These are phyloP conservation scores for Coniferiporia sulphurascens DNA, from an alignment of 1,284 basidiomycete species.

Conservation along the genomic window DNA sequence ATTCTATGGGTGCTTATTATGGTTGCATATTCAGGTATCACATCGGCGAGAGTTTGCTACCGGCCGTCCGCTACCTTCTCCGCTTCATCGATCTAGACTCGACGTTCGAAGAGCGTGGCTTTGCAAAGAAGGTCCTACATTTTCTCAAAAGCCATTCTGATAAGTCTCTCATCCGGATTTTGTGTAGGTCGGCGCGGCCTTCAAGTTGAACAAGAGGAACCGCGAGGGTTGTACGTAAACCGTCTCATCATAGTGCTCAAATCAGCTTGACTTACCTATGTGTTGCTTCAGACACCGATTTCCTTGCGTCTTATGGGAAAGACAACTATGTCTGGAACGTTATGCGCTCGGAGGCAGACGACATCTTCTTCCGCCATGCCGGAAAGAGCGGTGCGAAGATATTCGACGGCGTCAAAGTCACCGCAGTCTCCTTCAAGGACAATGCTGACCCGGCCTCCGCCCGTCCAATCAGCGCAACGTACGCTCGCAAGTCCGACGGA, in stretches of 20 bases:
- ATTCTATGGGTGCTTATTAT: no score
- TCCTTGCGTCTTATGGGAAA: slow-evolving; percentile 49
- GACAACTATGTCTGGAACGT: slow-evolving; percentile 64
- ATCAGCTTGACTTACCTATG: slow-evolving; percentile 43
- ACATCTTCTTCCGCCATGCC: slow-evolving; percentile 55
- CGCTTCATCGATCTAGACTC: slow-evolving; percentile 56
- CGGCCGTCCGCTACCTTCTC: slow-evolving; percentile 54
- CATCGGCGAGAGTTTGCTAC: slow-evolving; percentile 59
- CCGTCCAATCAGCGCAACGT: slow-evolving; percentile 1
- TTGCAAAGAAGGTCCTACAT: slow-evolving; percentile 57
- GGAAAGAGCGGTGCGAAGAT: slow-evolving; percentile 47
- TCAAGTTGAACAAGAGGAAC: slow-evolving; percentile 58
- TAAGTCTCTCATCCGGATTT: neutral
- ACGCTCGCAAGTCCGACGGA: neutral
- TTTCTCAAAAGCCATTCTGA: slow-evolving; percentile 22
- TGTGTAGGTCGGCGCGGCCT: slow-evolving; percentile 37
- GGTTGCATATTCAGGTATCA: slow-evolving; percentile 59
- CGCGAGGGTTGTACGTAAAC: slow-evolving; percentile 41
- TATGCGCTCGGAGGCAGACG: slow-evolving; percentile 59
- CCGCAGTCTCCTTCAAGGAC: slow-evolving; percentile 33
- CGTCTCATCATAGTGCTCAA: slow-evolving; percentile 22
- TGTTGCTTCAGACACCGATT: slow-evolving; percentile 65
- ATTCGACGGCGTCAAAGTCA: slow-evolving; percentile 46
- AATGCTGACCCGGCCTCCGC: neutral
- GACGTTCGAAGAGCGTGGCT: slow-evolving; percentile 46